Conservation (phyloP, 2,329 filamentous ascomycete genomes). For the Emergomyces orientalis region DNA sequence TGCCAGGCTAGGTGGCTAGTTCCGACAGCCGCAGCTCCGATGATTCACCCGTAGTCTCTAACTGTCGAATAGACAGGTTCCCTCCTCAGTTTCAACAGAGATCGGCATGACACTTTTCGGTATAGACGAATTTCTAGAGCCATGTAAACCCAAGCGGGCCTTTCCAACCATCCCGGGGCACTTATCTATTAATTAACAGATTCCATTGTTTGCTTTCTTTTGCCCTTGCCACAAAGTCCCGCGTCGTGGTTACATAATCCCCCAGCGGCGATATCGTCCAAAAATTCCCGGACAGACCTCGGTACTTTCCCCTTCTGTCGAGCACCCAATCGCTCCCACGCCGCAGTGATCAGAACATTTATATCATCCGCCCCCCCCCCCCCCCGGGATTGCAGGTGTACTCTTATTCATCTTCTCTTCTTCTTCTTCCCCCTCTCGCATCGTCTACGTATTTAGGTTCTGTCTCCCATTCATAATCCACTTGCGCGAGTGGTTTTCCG, state of each 20-base stretch:
- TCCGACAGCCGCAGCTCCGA: neutral
- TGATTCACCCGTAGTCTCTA: neutral
- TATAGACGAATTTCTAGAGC: neutral
- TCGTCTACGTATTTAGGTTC: neutral
- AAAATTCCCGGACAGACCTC: conserved; percentile 1
- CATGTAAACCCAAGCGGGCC: neutral
- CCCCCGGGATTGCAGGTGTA: neutral
- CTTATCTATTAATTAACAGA: neutral
- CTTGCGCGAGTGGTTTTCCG: neutral
- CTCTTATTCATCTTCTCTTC: neutral
- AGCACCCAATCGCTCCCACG: neutral
- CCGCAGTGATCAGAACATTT: neutral
- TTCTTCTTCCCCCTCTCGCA: neutral
- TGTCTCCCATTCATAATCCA: neutral
- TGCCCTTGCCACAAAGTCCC: too few species aligned
- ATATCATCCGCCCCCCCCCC: neutral
- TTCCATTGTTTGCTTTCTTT: too few species aligned
- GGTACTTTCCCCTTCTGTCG: conserved; percentile 5
- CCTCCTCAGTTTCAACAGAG: too few species aligned
- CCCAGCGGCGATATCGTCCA: neutral
- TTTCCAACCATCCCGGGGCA: neutral
- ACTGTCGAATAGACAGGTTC: too few species aligned
- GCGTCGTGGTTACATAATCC: conserved; percentile 4
- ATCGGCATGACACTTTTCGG: neutral
- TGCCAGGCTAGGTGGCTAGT: neutral